Conservation (phyloP, 78 protist species). For the Dictyostelium firmibasis region DNA sequence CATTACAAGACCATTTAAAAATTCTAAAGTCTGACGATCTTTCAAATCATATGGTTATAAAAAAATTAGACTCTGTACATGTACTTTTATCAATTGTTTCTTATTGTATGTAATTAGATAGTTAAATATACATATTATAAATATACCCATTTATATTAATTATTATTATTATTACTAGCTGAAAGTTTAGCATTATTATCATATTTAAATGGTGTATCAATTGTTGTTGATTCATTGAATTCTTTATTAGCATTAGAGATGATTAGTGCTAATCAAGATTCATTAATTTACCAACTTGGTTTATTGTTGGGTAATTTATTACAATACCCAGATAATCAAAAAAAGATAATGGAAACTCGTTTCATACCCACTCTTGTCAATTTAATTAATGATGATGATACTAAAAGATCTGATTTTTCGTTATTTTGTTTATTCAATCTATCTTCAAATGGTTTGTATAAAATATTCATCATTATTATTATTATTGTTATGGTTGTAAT, state of each 20-base stretch:
- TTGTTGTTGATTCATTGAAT: slow-evolving; percentile 21
- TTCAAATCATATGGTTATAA: slow-evolving; percentile 3
- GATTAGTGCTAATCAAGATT: slow-evolving; percentile 27
- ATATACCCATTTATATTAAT: background rate
- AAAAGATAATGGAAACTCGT: slow-evolving; percentile 26
- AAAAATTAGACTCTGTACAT: slow-evolving; percentile 18
- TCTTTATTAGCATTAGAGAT: slow-evolving; percentile 29
- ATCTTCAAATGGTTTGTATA: slow-evolving; percentile 29
- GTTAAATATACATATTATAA: no score
- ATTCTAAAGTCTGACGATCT: slow-evolving; percentile 16
- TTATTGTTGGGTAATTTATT: slow-evolving; percentile 46
- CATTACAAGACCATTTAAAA: slow-evolving; percentile 34
- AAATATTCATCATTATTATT: background rate
- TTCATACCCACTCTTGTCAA: slow-evolving; percentile 26
- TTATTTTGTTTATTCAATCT: slow-evolving; percentile 53
- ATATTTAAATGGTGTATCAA: background rate
- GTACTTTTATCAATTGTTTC: slow-evolving; percentile 35
- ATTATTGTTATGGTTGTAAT: no score
- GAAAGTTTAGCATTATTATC: slow-evolving; percentile 30
- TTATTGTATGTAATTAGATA: slow-evolving; percentile 32
- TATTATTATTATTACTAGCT: background rate
- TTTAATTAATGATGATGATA: slow-evolving; percentile 44
- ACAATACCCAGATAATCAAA: slow-evolving; percentile 5
- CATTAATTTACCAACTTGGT: slow-evolving; percentile 18
- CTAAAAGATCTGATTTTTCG: slow-evolving; percentile 53